Evolutionary conservation across 495 filamentous ascomycete genomes (phyloP), one percentile per base, ranked within the genome.

Genomic region (Lophiostoma macrostomum): DNA sequence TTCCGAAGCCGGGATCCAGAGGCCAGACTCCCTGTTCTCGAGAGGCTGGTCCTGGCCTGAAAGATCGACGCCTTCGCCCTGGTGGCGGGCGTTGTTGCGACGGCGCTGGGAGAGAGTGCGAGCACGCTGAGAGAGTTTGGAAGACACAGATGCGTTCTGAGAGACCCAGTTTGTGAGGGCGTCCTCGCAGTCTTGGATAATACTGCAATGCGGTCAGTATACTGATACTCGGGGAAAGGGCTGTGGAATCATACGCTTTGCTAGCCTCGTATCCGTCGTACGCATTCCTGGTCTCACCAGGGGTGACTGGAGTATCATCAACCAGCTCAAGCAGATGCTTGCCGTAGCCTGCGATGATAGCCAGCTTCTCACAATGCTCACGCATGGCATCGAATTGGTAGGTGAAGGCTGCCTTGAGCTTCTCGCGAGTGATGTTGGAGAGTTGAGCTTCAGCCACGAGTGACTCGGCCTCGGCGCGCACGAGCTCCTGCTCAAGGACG

Each of bases 151-250:
- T 1, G 93, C 91, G 71, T 91, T 93, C 65, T 88, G 83, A 50
- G 80, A 74, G 8, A 97, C 88, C 93, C 93, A 98, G 75, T 96
- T 96, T 58, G 88, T 96, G 41, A 98, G 83, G 5, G 94, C 79
- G 63, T 97, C 90, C 69, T 98, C 93, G 70, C 93, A 98, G 70
- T 98, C 93, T 75, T 97, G 94, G 70, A 98, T 97, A 74, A 98
- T 97, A 46, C 86, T 80, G 39, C 41, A 22, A 18, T 27, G 45
- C 31, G 36, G 40, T 58, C 32, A 64, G 50, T n/a, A n/a, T n/a
- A n/a, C n/a, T 39, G 11, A 36, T 27, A 7, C 34, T 0, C 27
- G 30, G 5, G 1, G 1, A 22, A 12, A 20, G 16, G 6, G 23
- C 12, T 7, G 24, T 13, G 13, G 12, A 20, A 16, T 12, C 12